Base-by-base conservation (phyloP, 1,284 basidiomycete species). In the Irpex lacteus region DNA sequence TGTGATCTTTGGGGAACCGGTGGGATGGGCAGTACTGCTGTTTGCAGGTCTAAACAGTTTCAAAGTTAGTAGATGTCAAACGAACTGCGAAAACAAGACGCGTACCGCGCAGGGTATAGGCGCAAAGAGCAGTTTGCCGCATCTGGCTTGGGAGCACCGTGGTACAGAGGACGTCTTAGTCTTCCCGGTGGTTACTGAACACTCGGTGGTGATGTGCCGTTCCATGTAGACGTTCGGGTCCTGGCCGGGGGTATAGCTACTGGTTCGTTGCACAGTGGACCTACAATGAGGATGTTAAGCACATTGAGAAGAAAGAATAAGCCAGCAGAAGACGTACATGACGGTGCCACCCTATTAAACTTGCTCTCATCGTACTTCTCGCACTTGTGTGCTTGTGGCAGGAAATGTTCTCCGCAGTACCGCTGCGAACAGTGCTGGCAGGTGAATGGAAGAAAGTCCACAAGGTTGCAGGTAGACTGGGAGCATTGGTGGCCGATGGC, bases 371-470 rank as follows among this genome's bases (percentile, higher is more conserved):
- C 91, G 71, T 89, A 92, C 68, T 88, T 81, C 8, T 82, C 73
- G 71, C 92, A 92, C 21, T 76, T 78, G 70, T 94, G 91, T 2
- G 80, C 80, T 21, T 81, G 77, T 7, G 88, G 88, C 64, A 81
- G 82, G 76, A 87, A 92, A 72, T 94, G 91, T 8, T 92, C 89
- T 57, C 85, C 84, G 68, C 92, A 94, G 76, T 86, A 94, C 0
- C 80, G 79, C 21, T 81, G 74, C 13, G 79, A 72, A 71, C 91
- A 93, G 70, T 91, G 88, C 60, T 89, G 85, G 72, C 91, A 92
- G 75, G 87, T 89, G 81, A 92, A 89, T 0, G 91, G 91, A n/a
- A 94, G 78, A 70, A 91, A 94, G 77, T 94, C 92, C 70, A 92
- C 81, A 66, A 90, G 82, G 36, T 80, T 75, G 75, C 91, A 94